These are phyloP conservation scores for Bipolaris gigantea DNA, from an alignment of 2,329 filamentous ascomycete species.

Conservation along the genomic window DNA sequence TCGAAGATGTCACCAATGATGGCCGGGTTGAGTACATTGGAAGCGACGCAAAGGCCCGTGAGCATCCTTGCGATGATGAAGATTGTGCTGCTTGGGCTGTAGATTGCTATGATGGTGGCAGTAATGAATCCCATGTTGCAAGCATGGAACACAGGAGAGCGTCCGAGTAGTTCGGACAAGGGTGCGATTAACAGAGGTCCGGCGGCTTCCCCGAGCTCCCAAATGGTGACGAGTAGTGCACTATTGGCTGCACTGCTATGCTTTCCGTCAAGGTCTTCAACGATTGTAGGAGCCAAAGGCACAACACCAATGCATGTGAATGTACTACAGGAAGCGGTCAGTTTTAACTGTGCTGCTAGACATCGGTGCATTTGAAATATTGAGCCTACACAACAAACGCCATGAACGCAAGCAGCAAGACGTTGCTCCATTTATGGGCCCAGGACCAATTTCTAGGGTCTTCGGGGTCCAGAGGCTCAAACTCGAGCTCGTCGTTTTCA, in stretches of 20 bases:
- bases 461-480: slow-evolving; percentile 35
- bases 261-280: slow-evolving; percentile 34
- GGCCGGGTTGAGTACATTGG: slow-evolving; percentile 63
- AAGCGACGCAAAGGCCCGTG: slow-evolving; percentile 49
- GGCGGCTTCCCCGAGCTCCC: slow-evolving; percentile 42
- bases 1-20: slow-evolving; percentile 66
- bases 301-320: slow-evolving; percentile 46
- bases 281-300: slow-evolving; percentile 37
- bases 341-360: neutral
- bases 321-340: slow-evolving; percentile 24
- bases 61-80: slow-evolving; percentile 51
- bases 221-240: slow-evolving; percentile 41
- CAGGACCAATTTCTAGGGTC: slow-evolving; percentile 38
- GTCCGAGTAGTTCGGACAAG: slow-evolving; percentile 39
- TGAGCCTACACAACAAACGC: slow-evolving; percentile 41
- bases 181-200: slow-evolving; percentile 42
- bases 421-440: slow-evolving; percentile 39
- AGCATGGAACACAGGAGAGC: slow-evolving; percentile 38
- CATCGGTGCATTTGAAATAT: neutral
- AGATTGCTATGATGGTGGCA: slow-evolving; percentile 45
- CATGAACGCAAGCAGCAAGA: slow-evolving; percentile 38
- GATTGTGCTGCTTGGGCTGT: slow-evolving; percentile 42
- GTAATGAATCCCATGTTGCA: slow-evolving; percentile 52
- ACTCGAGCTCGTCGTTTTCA: slow-evolving; percentile 27
- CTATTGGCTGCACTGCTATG: slow-evolving; percentile 28